A percentile compares a stretch with the other conserved stretches of the same genome.
These are phyloP conservation scores for Apium graveolens DNA, from an alignment of 129 eudicot species.

Conservation along the genomic window DNA sequence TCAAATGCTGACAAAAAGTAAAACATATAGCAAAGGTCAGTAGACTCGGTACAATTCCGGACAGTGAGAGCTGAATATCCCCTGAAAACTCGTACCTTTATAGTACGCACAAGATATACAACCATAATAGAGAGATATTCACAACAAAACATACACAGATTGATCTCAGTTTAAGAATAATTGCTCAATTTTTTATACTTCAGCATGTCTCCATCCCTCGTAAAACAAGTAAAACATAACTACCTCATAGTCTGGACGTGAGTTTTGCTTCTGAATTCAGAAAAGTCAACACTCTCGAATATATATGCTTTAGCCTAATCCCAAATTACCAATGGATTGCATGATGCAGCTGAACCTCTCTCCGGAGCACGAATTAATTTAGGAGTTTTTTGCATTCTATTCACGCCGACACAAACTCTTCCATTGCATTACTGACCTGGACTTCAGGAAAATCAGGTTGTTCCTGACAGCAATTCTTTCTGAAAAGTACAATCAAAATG, in stretches of 20 bases:
- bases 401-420: conserved; percentile 24
- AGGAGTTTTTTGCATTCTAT: conserved; percentile 16
- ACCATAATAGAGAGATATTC: too few relatives aligned
- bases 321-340: conserved; percentile 22
- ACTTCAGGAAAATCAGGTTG: not conserved
- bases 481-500: not conserved
- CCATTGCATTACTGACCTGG: conserved; percentile 29
- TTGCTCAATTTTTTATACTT: too few relatives aligned
- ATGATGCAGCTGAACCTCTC: conserved; percentile 30
- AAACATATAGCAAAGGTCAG: too few relatives aligned
- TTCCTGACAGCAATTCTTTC: too few relatives aligned
- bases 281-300: conserved; percentile 13
- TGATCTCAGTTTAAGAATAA: too few relatives aligned
- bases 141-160: too few relatives aligned
- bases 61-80: too few relatives aligned
- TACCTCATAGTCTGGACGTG: conserved; percentile 17
- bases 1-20: too few relatives aligned
- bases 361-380: conserved; percentile 21
- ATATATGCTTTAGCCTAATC: conserved; percentile 18
- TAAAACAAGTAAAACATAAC: conserved; percentile 20
- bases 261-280: not conserved
- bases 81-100: too few relatives aligned
- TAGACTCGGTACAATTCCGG: too few relatives aligned
- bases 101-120: too few relatives aligned
- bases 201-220: too few relatives aligned